Base-by-base conservation (phyloP, 306 rosid genomes). In the Medicago ruthenica region DNA sequence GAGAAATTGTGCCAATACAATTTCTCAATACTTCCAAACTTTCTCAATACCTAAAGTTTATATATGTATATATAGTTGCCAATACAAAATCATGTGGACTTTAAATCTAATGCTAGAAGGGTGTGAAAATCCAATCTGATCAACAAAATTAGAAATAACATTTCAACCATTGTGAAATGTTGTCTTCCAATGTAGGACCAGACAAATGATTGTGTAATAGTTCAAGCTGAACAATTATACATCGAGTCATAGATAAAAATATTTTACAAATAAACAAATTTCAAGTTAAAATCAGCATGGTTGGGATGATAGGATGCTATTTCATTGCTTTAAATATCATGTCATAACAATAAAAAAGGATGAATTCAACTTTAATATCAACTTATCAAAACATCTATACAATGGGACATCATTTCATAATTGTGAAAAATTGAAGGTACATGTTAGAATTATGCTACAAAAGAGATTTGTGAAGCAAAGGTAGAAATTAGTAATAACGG, bases 331-430 rank as follows among this genome's bases (percentile, higher is more conserved):
- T 12, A 12, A 57, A 47, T 18, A 72, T 66, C 31, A 82, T 82
- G 60, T 39, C 8, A n/a, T 31, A 63, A 40, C 62, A 81, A 75
- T 34, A 37, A 39, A 5, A 48, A 48, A 7, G 3, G 22, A 11
- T 10, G 17, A 58, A 31, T 10, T 4, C 14, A 21, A 6, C 11
- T 61, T 3, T 6, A 11, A 8, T 17, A 27, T 54, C 74, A 41
- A 53, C 53, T 62, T 51, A 64, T 79, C 50, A 7, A 54, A n/a
- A 65, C 62, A 55, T 66, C 9, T 22, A 62, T 34, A 21, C n/a
- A 67, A 21, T 7, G 7, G 3, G 3, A 24, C 27, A 24, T 24
- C 27, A 24, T 24, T 24, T 24, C 27, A 24, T 24, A 24, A 24
- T 24, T 24, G 27, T 24, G 54, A 11, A 40, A 40, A 40, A 8